Base-by-base conservation (phyloP, 495 filamentous ascomycete genomes). In the Penicillium roqueforti region DNA sequence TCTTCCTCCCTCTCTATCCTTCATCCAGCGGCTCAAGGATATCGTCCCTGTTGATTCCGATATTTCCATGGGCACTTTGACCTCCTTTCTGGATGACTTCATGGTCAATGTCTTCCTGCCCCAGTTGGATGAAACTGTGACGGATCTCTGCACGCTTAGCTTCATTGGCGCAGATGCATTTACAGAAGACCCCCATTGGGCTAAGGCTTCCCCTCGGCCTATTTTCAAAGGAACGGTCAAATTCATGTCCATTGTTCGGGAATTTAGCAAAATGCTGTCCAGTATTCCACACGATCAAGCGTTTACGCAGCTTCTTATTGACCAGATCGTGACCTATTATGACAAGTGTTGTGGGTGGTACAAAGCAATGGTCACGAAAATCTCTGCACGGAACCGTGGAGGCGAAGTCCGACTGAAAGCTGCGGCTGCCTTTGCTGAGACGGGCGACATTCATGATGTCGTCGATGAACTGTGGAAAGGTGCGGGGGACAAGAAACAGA, bases 41-140 rank as follows among this genome's bases (percentile, higher is more conserved):
- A 92, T 97, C 47, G 93, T 99, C 1, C 93, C 93, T 3, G 79
- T 85, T 14, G 85, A 79, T 50, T 80, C 91, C 0, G 92, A 95
- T 57, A 87, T 97, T 59, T 85, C 86, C 6, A 87, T 87, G 54
- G 89, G 84, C 67, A 95, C 90, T 1, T 68, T 97, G 45, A 97
- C 93, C 1, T 92, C 90, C 20, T 99, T 99, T 72, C 81, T 99
- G 10, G 93, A 99, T 66, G 95, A 99, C 67, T 97, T 97, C 70
- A 82, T 99, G 49, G 86, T 97, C 68, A 97, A 97, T 61, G 92
- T 97, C 32, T 99, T 99, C 75, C 87, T 92, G 51, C 93, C 93
- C 18, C 95, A 97, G 62, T 74, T 99, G 13, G 93, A 99, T 48
- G 93, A 99, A 63, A 96, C 95, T 0, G 82, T 99, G 6, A 84